phyloP scores from a whole-genome alignment of 352 stramenopile genomes.

The Phytophthora hibernalis region DNA sequence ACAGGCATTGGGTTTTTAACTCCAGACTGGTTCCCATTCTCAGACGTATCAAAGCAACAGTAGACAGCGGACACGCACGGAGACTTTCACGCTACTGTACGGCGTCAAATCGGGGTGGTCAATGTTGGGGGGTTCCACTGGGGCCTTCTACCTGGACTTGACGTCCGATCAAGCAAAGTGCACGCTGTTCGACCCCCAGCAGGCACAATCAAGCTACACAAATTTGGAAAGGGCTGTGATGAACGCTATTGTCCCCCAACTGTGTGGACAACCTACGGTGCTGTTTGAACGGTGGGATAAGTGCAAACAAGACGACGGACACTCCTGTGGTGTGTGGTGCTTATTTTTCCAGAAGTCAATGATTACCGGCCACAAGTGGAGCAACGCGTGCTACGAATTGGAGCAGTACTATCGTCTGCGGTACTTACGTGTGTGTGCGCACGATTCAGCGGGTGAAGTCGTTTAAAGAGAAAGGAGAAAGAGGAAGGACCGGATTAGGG shows the following conservation, averaged over 20 bases:
- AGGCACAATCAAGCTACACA: background rate
- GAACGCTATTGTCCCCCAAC: slow-evolving; percentile 2
- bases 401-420: slow-evolving; percentile 16
- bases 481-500: too few species aligned
- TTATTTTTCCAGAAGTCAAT: slow-evolving; percentile 23
- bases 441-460: background rate
- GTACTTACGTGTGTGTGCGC: slow-evolving; percentile 12
- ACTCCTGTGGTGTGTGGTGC: slow-evolving; percentile 19
- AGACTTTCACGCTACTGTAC: background rate
- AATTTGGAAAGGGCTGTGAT: background rate
- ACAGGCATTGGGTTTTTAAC: slow-evolving; percentile 4
- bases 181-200: slow-evolving; percentile 12
- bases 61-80: background rate
- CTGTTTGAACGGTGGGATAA: background rate
- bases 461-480: background rate
- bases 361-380: slow-evolving; percentile 12
- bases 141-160: slow-evolving; percentile 13
- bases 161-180: background rate
- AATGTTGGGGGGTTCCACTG: slow-evolving; percentile 12
- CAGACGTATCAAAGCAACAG: background rate
- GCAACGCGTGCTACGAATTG: slow-evolving; percentile 5
- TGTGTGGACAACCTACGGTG: background rate
- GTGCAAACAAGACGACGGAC: slow-evolving; percentile 8
- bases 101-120: slow-evolving; percentile 2
- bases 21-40: slow-evolving; percentile 8